These are phyloP conservation scores for Elongisporangium undulatum DNA, from an alignment of 352 stramenopile genomes.

Conservation along the genomic window DNA sequence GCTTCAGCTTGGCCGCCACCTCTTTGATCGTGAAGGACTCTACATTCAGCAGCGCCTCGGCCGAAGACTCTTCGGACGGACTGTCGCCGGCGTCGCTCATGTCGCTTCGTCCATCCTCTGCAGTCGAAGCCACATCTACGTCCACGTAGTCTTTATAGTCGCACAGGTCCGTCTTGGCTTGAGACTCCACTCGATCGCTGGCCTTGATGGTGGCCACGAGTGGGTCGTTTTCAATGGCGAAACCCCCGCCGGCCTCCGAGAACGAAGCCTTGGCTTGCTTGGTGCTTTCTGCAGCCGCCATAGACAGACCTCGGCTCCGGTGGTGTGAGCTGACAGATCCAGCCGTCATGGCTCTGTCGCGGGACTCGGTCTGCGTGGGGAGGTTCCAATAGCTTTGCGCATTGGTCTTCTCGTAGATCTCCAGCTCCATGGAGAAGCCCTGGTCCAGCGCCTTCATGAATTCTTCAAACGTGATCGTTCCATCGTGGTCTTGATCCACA, in stretches of 20 bases:
- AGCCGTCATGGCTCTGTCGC: not conserved
- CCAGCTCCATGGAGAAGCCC: slow-evolving; percentile 63
- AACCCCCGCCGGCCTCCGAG: not conserved
- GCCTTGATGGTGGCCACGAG: not conserved
- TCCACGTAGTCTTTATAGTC: not conserved
- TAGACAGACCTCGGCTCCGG: not conserved
- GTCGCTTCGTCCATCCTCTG: not conserved
- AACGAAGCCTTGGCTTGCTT: not conserved
- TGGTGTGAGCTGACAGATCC: not conserved
- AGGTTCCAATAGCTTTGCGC: not conserved
- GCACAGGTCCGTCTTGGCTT: not conserved
- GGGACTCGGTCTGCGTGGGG: not conserved
- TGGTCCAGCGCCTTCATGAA: slow-evolving; percentile 78
- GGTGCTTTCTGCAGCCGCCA: not conserved
- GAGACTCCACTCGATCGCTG: not conserved
- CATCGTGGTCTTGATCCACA: slow-evolving; percentile 63
- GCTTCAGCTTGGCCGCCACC: slow-evolving; percentile 31
- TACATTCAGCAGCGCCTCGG: slow-evolving; percentile 38
- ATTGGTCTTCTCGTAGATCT: slow-evolving; percentile 52
- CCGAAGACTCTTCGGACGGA: slow-evolving; percentile 6
- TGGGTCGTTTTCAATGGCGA: not conserved
- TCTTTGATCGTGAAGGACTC: slow-evolving; percentile 57
- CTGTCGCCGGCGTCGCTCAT: not conserved
- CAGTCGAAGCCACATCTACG: not conserved
- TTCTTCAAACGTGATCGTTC: slow-evolving; percentile 60